phyloP scores from a whole-genome alignment of 768 basidiomycete species.

The Aureoboletus auriporus region DNA sequence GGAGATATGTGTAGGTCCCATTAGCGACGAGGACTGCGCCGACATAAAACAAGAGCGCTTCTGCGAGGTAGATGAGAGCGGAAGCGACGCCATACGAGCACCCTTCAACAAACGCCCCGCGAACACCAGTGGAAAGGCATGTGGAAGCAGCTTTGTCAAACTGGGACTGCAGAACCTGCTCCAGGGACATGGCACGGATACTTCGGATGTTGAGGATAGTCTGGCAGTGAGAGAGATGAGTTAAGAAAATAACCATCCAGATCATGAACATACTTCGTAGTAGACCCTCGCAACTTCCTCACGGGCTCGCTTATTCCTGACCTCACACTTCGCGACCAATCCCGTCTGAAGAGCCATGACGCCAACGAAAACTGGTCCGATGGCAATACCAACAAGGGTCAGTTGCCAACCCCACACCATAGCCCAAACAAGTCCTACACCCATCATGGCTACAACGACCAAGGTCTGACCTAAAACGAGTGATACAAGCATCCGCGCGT shows the following conservation, averaged over 20 bases:
- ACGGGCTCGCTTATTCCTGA: slow-evolving; percentile 77
- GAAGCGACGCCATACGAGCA: slow-evolving; percentile 78
- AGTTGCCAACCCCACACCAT: slow-evolving; percentile 87
- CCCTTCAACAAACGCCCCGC: slow-evolving; percentile 85
- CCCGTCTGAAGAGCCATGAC: slow-evolving; percentile 72
- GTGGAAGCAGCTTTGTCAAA: slow-evolving; percentile 61
- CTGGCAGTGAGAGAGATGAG: slow-evolving; percentile 30
- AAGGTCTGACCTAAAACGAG: slow-evolving; percentile 66
- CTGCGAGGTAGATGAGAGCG: slow-evolving; percentile 82
- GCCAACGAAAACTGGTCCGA: slow-evolving; percentile 78
- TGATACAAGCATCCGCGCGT: slow-evolving; percentile 73
- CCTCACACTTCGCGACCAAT: slow-evolving; percentile 69
- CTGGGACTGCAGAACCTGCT: slow-evolving; percentile 58
- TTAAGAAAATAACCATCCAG: not conserved
- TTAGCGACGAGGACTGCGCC: slow-evolving; percentile 80
- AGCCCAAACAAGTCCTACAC: slow-evolving; percentile 86
- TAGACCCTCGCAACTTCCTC: slow-evolving; percentile 84
- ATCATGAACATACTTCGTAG: slow-evolving; percentile 62
- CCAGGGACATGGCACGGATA: slow-evolving; percentile 85
- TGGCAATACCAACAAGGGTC: slow-evolving; percentile 83
- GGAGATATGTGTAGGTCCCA: slow-evolving; percentile 81
- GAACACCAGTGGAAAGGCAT: slow-evolving; percentile 65
- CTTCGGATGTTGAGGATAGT: slow-evolving; percentile 80
- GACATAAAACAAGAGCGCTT: slow-evolving; percentile 89
- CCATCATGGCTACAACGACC: slow-evolving; percentile 78